Evolutionary conservation across 768 basidiomycete genomes (phyloP).

Genomic region (Amanita pallidorosea): DNA sequence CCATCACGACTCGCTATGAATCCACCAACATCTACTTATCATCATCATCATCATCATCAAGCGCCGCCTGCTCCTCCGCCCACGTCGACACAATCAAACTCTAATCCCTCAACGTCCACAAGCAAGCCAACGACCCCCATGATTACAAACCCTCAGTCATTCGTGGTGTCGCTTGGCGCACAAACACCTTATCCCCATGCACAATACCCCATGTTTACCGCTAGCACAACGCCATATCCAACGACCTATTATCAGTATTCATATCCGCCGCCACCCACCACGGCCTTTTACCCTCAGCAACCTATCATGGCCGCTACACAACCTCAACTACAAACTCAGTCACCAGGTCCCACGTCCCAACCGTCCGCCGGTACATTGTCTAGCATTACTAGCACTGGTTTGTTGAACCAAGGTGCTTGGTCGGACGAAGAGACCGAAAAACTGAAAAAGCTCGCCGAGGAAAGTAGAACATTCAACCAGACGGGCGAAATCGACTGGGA

Average conservation of each 20-base stretch:
- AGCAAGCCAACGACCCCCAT: conserved; percentile 31
- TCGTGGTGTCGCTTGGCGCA: conserved; percentile 55
- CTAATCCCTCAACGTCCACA: conserved; percentile 20
- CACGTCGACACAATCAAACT: conserved; percentile 15
- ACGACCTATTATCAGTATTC: conserved; percentile 54
- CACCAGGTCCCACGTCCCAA: neutral
- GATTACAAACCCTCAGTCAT: conserved; percentile 63
- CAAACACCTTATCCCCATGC: conserved; percentile 34
- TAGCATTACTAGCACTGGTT: conserved; percentile 22
- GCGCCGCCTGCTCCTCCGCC: conserved; percentile 18
- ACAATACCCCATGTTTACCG: conserved; percentile 31
- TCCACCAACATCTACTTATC: conserved; percentile 52
- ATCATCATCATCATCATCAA: conserved; percentile 33
- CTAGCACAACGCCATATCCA: conserved; percentile 37
- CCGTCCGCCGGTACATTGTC: conserved; percentile 17
- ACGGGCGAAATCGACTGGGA: conserved; percentile 73
- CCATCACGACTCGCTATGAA: conserved; percentile 58
- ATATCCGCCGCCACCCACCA: conserved; percentile 13
- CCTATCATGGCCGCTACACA: conserved; percentile 10
- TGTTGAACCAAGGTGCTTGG: conserved; percentile 62
- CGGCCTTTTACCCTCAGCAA: conserved; percentile 8
- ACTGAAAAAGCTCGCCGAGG: conserved; percentile 58
- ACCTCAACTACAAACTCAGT: conserved; percentile 1
- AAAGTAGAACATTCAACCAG: conserved; percentile 37
- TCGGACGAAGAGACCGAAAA: conserved; percentile 67